Percentiles rank a stretch among this genome's conserved stretches.
These are phyloP conservation scores for Fusarium begoniae DNA, from an alignment of 2,329 filamentous ascomycete species.

Conservation along the genomic window DNA sequence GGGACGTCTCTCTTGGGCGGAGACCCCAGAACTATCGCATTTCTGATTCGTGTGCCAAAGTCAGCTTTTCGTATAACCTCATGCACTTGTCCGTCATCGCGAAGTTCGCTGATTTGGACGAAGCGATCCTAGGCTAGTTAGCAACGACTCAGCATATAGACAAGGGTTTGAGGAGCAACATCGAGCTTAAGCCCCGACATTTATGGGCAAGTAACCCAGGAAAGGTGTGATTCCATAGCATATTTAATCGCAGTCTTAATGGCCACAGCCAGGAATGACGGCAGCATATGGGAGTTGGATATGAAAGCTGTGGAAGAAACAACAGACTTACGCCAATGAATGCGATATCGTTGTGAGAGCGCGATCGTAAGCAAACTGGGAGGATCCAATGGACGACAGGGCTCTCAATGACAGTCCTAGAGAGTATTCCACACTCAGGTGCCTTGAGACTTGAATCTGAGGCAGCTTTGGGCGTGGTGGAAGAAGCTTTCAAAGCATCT, in stretches of 20 bases:
- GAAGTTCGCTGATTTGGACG: slow-evolving; percentile 82
- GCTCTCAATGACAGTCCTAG: slow-evolving; percentile 79
- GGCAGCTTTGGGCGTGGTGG: slow-evolving; percentile 43
- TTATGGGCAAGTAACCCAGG: neutral
- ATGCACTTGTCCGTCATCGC: slow-evolving; percentile 73
- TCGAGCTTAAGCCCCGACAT: slow-evolving; percentile 8
- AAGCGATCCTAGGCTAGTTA: slow-evolving; percentile 69
- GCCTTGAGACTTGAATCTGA: slow-evolving; percentile 48
- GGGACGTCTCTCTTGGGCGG: slow-evolving; percentile 44
- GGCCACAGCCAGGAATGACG: neutral
- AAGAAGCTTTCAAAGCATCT: slow-evolving; percentile 53
- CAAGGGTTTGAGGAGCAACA: neutral
- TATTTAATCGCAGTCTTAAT: neutral
- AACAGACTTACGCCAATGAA: slow-evolving; percentile 76
- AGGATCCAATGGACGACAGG: slow-evolving; percentile 80
- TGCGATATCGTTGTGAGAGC: slow-evolving; percentile 79
- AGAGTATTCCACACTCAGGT: slow-evolving; percentile 76
- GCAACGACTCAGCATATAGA: neutral
- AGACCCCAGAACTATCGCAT: slow-evolving; percentile 77
- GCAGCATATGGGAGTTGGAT: neutral
- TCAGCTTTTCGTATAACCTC: slow-evolving; percentile 81
- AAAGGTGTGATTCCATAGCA: neutral
- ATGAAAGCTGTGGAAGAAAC: neutral
- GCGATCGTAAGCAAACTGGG: slow-evolving; percentile 78
- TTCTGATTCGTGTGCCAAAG: slow-evolving; percentile 81